Conservation (phyloP, 1,139 yeast species). For the Casaregolazyma suthepensis region DNA sequence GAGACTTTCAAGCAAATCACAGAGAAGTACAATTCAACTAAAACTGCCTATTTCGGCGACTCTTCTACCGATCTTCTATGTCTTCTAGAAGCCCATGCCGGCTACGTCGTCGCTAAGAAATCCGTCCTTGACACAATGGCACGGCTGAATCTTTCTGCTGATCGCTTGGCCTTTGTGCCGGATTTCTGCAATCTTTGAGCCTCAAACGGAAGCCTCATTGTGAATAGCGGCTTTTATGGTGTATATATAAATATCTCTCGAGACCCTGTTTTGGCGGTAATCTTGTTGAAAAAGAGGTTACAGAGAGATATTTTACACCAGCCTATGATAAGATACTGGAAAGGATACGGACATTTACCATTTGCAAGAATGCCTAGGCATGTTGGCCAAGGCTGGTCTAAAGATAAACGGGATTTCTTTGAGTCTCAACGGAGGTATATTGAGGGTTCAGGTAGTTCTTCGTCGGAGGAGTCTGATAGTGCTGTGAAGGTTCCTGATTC, state of each 20-base stretch:
- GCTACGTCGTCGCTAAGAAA: conserved; percentile 38
- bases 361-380: neutral
- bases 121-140: conserved; percentile 13
- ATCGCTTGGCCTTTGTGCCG: conserved; percentile 7
- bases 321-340: neutral
- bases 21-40: conserved; percentile 14
- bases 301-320: neutral
- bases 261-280: neutral
- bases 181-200: conserved; percentile 2
- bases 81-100: conserved; percentile 44
- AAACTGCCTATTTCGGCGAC: conserved; percentile 55
- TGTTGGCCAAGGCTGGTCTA: neutral
- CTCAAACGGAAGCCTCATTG: neutral
- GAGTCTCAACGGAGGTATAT: conserved; percentile 12
- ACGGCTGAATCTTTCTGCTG: conserved; percentile 14
- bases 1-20: conserved; percentile 28
- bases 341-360: neutral
- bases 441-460: conserved; percentile 4
- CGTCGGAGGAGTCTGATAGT: conserved; percentile 8
- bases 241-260: neutral
- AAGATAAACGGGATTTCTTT: conserved; percentile 15
- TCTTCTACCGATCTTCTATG: conserved; percentile 58
- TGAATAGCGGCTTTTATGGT: neutral
- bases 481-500: conserved; percentile 11
- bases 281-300: neutral